phyloP scores from a whole-genome alignment of 2,329 filamentous ascomycete species.

The Phaeosphaeriaceae sp. region DNA sequence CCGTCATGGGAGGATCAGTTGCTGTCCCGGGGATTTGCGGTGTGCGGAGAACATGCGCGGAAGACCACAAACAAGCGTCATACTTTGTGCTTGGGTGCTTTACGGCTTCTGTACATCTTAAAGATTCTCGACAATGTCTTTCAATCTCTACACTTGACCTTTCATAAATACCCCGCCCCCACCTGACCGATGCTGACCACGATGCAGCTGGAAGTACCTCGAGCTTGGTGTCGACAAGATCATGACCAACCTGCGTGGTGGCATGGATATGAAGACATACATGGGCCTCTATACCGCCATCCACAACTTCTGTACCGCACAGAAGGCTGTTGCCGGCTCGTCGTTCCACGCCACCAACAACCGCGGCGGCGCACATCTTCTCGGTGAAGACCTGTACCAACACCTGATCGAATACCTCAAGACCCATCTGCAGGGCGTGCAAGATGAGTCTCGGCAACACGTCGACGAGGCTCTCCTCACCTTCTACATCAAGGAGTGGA shows the following conservation, averaged over 20 bases:
- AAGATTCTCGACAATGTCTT: background rate
- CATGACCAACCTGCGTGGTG: conserved; percentile 89
- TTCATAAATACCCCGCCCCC: background rate
- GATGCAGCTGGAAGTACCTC: conserved; percentile 84
- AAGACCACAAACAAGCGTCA: no score
- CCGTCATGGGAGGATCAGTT: no score
- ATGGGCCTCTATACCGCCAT: conserved; percentile 98
- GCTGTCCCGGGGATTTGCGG: no score
- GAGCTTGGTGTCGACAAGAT: conserved; percentile 88
- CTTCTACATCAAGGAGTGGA: conserved; percentile 98
- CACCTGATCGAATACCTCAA: conserved; percentile 87
- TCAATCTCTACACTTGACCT: background rate
- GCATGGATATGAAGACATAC: conserved; percentile 95
- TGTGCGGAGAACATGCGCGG: no score
- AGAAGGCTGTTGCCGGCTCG: conserved; percentile 79
- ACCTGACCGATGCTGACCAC: conserved; percentile 17
- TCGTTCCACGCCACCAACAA: conserved; percentile 61
- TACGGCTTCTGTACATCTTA: background rate
- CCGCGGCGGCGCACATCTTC: conserved; percentile 87
- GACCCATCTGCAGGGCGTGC: conserved; percentile 74
- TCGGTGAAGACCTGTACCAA: conserved; percentile 95
- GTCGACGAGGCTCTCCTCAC: conserved; percentile 86
- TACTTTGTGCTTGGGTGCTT: background rate
- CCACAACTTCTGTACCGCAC: conserved; percentile 98
- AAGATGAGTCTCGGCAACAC: conserved; percentile 76